Base-by-base conservation (phyloP, 176 grass and related monocot genomes). In the Raddia guianensis region DNA sequence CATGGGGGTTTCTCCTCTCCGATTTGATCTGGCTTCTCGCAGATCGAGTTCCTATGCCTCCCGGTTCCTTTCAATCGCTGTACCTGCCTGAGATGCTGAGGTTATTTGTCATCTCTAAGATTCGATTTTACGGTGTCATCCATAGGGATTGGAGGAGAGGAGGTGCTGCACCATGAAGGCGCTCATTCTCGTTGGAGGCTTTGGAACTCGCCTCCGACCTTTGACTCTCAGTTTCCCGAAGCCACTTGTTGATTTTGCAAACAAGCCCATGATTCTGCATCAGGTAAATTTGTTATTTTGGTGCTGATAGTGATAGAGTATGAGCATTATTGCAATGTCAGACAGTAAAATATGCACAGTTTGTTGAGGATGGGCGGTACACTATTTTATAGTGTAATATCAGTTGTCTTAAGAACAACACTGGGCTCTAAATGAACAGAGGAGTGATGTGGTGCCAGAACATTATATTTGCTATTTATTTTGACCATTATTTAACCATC, bases 231-330 rank as follows among this genome's bases (percentile, higher is more conserved):
- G 95, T 71, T 84, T 94, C 80, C 95, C 91, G 0, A 97, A 97
- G 85, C 95, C 95, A 5, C 92, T 97, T 27, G 95, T 97, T 40
- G 95, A 97, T 94, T 97, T 92, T 80, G 95, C 88, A 12, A 97
- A 97, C 86, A 94, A 94, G 73, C 92, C 95, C 18, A 94, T 97
- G 95, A 94, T 97, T 64, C 84, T 94, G 83, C 95, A 97, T 86
- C 95, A 97, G 91, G 94, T 97, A 90, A 71, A 14, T 9, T 40
- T 40, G 37, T 40, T 40, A 40, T 40, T 52, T 43, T 63, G 20
- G 1, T 56, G 51, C 63, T 60, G 8, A 1, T 84, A 5, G 9
- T 62, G 16, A 15, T 71, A 67, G 0, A 20, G 5, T 50, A 16
- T 48, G 18, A 42, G 9, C 10, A 56, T 53, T 13, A 56, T 53